Percentiles rank a stretch among this genome's conserved stretches.
phyloP scores from a whole-genome alignment of 2,329 filamentous ascomycete species.

The Epichloe sibirici region DNA sequence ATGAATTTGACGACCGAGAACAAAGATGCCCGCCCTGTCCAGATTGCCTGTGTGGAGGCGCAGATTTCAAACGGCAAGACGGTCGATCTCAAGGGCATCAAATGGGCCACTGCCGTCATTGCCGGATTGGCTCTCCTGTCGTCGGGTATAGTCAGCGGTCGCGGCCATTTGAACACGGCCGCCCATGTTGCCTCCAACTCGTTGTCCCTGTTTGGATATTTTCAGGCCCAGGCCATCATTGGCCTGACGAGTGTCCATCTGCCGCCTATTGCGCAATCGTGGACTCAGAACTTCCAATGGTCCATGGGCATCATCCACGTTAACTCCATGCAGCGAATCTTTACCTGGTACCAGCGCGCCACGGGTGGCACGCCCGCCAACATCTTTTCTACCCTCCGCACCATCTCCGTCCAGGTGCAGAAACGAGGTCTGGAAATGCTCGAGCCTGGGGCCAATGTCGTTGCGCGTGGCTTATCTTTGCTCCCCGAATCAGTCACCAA shows the following conservation, averaged over 20 bases:
- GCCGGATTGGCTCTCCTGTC: conserved; percentile 70
- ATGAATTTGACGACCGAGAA: conserved; percentile 56
- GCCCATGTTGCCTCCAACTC: conserved; percentile 88
- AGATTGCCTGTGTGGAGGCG: conserved; percentile 76
- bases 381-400: conserved; percentile 60
- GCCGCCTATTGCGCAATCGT: conserved; percentile 75
- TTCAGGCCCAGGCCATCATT: conserved; percentile 84
- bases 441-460: conserved; percentile 7
- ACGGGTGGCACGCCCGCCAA: conserved; percentile 76
- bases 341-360: conserved; percentile 88
- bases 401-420: conserved; percentile 71
- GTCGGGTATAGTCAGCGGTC: conserved; percentile 75
- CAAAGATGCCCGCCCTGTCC: conserved; percentile 20
- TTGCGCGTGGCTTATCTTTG: conserved; percentile 26
- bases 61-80: conserved; percentile 82
- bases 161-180: conserved; percentile 89
- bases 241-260: conserved; percentile 70
- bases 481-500: conserved; percentile 28
- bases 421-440: conserved; percentile 35
- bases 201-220: conserved; percentile 81
- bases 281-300: conserved; percentile 97
- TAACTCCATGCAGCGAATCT: conserved; percentile 69
- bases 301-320: conserved; percentile 88
- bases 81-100: conserved; percentile 74
- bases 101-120: conserved; percentile 80